Percentiles rank a stretch among this genome's conserved stretches.
Evolutionary conservation across 2,329 filamentous ascomycete species (phyloP).

Genomic region (Aspergillus texensis): DNA sequence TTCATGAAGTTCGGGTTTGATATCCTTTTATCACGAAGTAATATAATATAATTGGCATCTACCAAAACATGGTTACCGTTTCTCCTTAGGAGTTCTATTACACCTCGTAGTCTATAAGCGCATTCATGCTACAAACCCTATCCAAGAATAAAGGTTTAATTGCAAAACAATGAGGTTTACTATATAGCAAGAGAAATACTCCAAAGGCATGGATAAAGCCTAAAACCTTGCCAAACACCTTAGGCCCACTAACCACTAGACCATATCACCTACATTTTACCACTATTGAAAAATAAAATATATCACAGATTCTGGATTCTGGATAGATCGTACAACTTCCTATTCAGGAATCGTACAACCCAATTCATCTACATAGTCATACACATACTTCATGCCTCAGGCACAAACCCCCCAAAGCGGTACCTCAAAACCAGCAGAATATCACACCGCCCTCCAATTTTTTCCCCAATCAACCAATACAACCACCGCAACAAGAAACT

Average conservation of each 20-base stretch:
- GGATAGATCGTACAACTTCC: background rate
- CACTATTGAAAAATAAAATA: too few species aligned
- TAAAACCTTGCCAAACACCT: too few species aligned
- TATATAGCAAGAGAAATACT: background rate
- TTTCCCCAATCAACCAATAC: conserved; percentile 1
- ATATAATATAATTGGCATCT: background rate
- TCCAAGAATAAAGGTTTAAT: background rate
- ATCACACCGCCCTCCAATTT: conserved; percentile 11
- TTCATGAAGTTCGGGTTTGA: background rate
- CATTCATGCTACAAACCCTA: background rate
- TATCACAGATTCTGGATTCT: too few species aligned
- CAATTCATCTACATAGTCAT: background rate
- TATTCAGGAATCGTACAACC: background rate
- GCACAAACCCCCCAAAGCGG: background rate
- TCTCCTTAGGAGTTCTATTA: background rate
- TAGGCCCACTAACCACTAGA: too few species aligned
- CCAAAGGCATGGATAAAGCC: too few species aligned
- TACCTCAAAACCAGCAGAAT: background rate
- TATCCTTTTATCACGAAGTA: background rate
- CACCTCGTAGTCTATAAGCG: background rate
- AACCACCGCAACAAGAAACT: background rate
- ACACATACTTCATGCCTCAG: background rate
- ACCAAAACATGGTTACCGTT: background rate
- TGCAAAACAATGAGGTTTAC: too few species aligned
- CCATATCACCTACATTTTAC: accelerated